Evolutionary conservation across 1,284 basidiomycete species (phyloP), one percentile per base, ranked within the genome.

Genomic region (Sanguinoderma infundibulare): DNA sequence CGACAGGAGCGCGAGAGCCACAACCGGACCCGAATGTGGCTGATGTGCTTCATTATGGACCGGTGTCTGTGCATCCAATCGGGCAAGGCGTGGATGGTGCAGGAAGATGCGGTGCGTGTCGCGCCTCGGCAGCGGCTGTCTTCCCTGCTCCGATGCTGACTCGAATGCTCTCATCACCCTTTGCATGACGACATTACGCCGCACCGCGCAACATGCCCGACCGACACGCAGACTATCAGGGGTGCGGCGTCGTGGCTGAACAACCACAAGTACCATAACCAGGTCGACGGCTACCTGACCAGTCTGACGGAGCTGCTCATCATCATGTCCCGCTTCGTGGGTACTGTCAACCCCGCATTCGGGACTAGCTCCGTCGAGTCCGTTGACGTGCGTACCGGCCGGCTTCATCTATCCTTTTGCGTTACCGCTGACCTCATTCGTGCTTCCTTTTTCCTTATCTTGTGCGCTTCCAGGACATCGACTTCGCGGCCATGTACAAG

Each of bases 11-110:
- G 81, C 24, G 81, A 83, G 68, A 73, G 78, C 38, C 71, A 81
- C 49, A 83, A 83, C 66, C 73, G 80, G 6, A 76, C 78, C 26
- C 74, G 81, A 42, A 81, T 79, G 28, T 83, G 81, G 79, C 72
- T 81, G 66, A 74, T 79, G 65, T 82, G 80, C 71, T 81, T 78
- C 68, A 76, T 77, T 56, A 69, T 82, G 61, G 81, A 83, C 65
- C 77, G 80, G 15, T 77, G 72, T 39, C 69, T 73, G 38, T 75
- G 78, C 53, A 74, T 80, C 40, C 79, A 82, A 71, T 77, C 81
- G 59, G 81, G 81, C 54, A 81, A 81, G 63, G 76, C 78, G 0
- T 77, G 77, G 67, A 78, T 78, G 67, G 76, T 82, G 32, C 74
- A 76, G 46, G 81, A 81, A 61, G 79, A 82, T 64, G 76, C 75